These are phyloP conservation scores for Candolleomyces efflorescens DNA, from an alignment of 768 basidiomycete species.

Conservation along the genomic window DNA sequence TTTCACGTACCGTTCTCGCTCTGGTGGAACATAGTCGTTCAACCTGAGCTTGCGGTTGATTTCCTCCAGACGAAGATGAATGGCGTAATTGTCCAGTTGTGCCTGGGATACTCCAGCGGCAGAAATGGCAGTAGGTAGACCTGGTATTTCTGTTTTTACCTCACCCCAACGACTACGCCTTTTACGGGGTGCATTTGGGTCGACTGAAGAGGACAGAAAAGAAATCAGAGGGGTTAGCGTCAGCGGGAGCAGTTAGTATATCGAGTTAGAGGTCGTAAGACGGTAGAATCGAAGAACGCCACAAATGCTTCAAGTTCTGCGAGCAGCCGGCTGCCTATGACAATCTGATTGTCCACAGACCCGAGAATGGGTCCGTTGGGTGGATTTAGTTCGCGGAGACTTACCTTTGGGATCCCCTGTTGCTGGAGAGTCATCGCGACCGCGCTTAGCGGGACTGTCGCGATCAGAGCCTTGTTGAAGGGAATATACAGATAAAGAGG, in stretches of 20 bases:
- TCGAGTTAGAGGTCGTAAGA: constrained; percentile 15
- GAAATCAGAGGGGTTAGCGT: constrained; percentile 55
- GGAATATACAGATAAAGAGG: constrained; percentile 83
- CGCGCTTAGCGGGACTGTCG: constrained; percentile 54
- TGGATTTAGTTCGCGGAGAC: constrained; percentile 25
- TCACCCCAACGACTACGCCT: constrained; percentile 98
- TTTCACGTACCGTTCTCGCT: constrained; percentile 75
- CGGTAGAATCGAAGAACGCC: constrained; percentile 19
- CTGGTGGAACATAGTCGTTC: constrained; percentile 95
- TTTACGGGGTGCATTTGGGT: constrained; percentile 86
- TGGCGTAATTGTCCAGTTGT: constrained; percentile 97
- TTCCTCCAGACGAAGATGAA: constrained; percentile 93
- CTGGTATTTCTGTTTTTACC: constrained; percentile 85
- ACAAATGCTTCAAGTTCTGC: constrained; percentile 12
- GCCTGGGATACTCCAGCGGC: constrained; percentile 91
- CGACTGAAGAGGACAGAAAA: constrained; percentile 55
- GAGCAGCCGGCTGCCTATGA: neutral
- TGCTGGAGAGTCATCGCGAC: constrained; percentile 63
- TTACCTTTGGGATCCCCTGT: constrained; percentile 72
- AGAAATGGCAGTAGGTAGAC: constrained; percentile 90
- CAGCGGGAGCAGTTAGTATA: constrained; percentile 35
- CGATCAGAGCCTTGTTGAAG: constrained; percentile 54
- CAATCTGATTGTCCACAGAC: neutral
- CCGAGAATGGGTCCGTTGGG: neutral
- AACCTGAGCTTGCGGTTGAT: constrained; percentile 92